Evolutionary conservation across 257 asterid species (phyloP).

Genomic region (Oldenlandia corymbosa): DNA sequence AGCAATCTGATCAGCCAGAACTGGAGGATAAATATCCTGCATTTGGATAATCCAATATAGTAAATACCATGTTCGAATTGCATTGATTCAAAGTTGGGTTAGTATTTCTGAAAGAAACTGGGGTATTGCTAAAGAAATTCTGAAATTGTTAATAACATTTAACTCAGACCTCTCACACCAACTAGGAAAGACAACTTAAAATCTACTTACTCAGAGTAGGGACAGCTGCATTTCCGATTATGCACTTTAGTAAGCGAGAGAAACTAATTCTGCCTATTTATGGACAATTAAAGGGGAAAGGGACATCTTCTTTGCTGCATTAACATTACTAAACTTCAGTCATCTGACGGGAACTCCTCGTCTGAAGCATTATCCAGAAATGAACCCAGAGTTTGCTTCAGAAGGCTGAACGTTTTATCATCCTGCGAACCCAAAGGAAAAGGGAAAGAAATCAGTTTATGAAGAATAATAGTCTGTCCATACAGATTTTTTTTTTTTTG

Average conservation of each 20-base stretch:
- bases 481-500: background rate
- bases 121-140: too few relatives aligned
- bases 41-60: too few relatives aligned
- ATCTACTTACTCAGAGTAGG: too few relatives aligned
- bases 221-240: background rate
- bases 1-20: too few relatives aligned
- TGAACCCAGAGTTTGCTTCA: conserved; percentile 79
- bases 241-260: background rate
- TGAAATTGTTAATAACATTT: too few relatives aligned
- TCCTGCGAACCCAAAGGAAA: conserved; percentile 52
- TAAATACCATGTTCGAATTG: too few relatives aligned
- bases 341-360: conserved; percentile 73
- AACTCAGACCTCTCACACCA: too few relatives aligned
- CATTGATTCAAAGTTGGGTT: too few relatives aligned
- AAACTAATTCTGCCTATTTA: background rate
- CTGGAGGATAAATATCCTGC: too few relatives aligned
- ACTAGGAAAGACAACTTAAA: too few relatives aligned
- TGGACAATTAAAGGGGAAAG: background rate
- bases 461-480: background rate
- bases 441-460: conserved; percentile 7
- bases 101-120: too few relatives aligned
- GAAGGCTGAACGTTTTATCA: conserved; percentile 80
- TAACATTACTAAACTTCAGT: conserved; percentile 9
- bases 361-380: conserved; percentile 87
- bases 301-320: background rate